Conservation (phyloP, 805 yeast genomes). For the Phaffomyces antillensis region DNA sequence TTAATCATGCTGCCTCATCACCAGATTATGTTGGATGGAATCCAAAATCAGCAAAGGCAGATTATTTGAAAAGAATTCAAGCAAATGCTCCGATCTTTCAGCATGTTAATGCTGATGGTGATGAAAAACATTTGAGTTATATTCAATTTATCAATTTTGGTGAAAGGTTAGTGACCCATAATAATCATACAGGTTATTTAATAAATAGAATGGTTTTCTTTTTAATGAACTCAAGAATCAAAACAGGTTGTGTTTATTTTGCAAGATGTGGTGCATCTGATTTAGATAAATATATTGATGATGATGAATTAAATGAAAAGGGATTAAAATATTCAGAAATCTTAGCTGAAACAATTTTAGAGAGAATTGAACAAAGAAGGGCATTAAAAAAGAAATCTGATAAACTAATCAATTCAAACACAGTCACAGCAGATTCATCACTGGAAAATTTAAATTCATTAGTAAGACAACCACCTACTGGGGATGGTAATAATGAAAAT, state of each 20-base stretch:
- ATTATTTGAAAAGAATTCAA: conserved; percentile 68
- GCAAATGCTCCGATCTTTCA: conserved; percentile 64
- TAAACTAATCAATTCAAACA: conserved; percentile 3
- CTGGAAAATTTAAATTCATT: conserved; percentile 9
- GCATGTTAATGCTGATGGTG: conserved; percentile 44
- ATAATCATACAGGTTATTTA: conserved; percentile 81
- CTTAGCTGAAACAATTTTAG: conserved; percentile 49
- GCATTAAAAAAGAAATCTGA: conserved; percentile 1
- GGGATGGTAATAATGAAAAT: conserved; percentile 52
- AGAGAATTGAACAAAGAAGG: conserved; percentile 27
- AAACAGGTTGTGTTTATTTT: conserved; percentile 85
- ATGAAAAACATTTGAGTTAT: conserved; percentile 53
- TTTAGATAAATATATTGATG: conserved; percentile 54
- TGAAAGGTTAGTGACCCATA: conserved; percentile 69
- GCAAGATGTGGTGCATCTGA: conserved; percentile 65
- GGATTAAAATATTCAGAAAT: conserved; percentile 64
- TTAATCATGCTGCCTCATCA: conserved; percentile 76
- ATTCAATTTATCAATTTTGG: conserved; percentile 90
- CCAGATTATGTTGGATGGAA: conserved; percentile 84
- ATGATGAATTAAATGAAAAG: conserved; percentile 72
- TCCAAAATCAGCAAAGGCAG: conserved; percentile 63
- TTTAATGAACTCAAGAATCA: conserved; percentile 83
- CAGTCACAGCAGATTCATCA: conserved; percentile 10
- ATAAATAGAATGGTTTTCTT: conserved; percentile 88
- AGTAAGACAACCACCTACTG: conserved; percentile 32